phyloP scores from a whole-genome alignment of 2,329 filamentous ascomycete genomes.

The Colletotrichum truncatum region DNA sequence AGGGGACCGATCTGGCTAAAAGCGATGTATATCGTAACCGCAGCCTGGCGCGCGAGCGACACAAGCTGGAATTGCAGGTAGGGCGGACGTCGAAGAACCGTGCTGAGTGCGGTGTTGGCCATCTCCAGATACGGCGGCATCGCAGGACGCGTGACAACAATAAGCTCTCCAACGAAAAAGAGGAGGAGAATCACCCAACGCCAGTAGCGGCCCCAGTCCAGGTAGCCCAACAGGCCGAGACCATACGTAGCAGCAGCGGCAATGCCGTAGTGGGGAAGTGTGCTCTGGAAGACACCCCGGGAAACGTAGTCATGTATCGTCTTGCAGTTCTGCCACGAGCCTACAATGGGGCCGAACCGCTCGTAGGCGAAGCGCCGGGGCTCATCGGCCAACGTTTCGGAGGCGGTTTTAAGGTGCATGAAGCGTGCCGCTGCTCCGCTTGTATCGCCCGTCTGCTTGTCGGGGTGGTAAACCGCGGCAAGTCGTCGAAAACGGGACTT shows the following conservation, averaged over 20 bases:
- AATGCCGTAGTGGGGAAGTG: constrained; percentile 69
- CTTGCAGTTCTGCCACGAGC: constrained; percentile 71
- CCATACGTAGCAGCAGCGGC: constrained; percentile 68
- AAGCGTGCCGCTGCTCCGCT: constrained; percentile 63
- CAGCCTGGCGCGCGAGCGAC: constrained; percentile 76
- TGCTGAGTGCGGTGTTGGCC: constrained; percentile 54
- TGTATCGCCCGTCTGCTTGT: constrained; percentile 69
- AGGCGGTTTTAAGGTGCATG: constrained; percentile 82
- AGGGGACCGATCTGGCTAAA: constrained; percentile 83
- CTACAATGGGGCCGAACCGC: constrained; percentile 80
- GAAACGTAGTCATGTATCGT: constrained; percentile 79
- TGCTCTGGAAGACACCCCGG: constrained; percentile 66
- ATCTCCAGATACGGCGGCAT: constrained; percentile 54
- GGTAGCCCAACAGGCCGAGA: constrained; percentile 71
- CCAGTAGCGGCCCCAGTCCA: constrained; percentile 74
- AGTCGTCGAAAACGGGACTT: constrained; percentile 87
- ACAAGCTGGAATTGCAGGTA: constrained; percentile 90
- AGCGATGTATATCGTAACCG: constrained; percentile 83
- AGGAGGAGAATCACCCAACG: constrained; percentile 67
- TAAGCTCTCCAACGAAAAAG: constrained; percentile 66
- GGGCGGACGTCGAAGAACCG: constrained; percentile 58
- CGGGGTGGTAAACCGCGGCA: constrained; percentile 79
- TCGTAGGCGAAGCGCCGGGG: constrained; percentile 88
- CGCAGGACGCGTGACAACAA: constrained; percentile 62
- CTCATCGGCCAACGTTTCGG: constrained; percentile 83